Evolutionary conservation across 345 rosid species (phyloP).

Genomic region (Syzygium jambos): DNA sequence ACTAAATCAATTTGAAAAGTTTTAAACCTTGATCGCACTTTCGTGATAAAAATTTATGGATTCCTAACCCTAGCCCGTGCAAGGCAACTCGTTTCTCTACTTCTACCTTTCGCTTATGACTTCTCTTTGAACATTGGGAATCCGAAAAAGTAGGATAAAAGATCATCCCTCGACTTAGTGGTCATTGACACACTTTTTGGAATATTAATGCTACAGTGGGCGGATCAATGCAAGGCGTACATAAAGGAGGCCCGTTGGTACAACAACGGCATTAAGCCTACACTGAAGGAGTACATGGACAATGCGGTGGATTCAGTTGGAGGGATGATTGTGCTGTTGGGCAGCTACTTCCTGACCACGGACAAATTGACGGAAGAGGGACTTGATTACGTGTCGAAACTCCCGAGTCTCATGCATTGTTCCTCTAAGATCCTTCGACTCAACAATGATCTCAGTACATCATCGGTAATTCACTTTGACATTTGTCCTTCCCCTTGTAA

Average conservation of each 20-base stretch:
- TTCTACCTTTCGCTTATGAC: not conserved
- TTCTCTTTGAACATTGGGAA: not conserved
- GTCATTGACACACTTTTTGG: not conserved
- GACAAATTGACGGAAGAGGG: not conserved
- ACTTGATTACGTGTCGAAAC: not conserved
- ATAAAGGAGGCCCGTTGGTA: slow-evolving; percentile 6
- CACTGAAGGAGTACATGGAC: slow-evolving; percentile 1
- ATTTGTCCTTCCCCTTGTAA: not conserved
- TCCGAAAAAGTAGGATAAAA: not conserved
- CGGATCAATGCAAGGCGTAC: slow-evolving; percentile 5
- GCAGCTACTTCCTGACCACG: not conserved
- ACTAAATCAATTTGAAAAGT: too few species aligned
- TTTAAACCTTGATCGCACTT: too few species aligned
- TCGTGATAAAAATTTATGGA: not conserved
- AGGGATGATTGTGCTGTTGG: not conserved
- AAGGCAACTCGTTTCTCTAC: not conserved
- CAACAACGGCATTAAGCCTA: slow-evolving; percentile 2
- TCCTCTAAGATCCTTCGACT: slow-evolving; percentile 1
- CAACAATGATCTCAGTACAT: slow-evolving; percentile 3
- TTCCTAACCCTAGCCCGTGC: not conserved
- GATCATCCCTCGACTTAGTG: not conserved
- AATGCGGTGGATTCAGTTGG: slow-evolving; percentile 3
- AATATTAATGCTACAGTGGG: not conserved
- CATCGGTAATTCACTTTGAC: not conserved
- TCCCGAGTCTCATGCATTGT: not conserved